Base-by-base conservation (phyloP, 2,329 filamentous ascomycete species). In the Claviceps fusiformis region DNA sequence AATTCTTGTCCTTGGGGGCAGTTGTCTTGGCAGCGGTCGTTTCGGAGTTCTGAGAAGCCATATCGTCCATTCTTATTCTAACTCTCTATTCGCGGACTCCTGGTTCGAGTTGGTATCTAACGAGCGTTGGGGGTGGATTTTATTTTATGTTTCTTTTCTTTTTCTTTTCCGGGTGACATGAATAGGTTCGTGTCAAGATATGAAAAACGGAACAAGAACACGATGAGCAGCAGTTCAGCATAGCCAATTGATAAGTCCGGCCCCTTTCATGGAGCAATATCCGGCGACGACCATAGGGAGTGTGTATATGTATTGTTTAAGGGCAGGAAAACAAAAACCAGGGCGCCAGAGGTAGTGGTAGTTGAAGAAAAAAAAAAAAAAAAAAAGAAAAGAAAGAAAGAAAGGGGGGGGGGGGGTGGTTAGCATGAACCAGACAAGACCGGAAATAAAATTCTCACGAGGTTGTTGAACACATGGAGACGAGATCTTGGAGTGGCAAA, bases 1-100 rank as follows among this genome's bases (percentile, higher is more conserved):
- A 96, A 60, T 77, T 84, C 66, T 88, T 89, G 73, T 97, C 91
- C 71, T 97, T 97, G 57, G 78, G 70, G 17, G 86, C 78, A 58
- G 64, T 58, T 47, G 54, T 46, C 60, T 70, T 71, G 52, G 71
- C 64, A 46, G 72, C 72, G 57, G 63, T 66, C 35, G 67, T 64
- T 52, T 75, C 73, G 58, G 71, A 65, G 52, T 61, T 61, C 56
- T 66, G 63, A 58, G 59, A 58, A 47, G 63, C 61, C 48, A 66
- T 59, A 53, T 71, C 69, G 56, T 64, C 62, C 68, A 71, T 71
- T 57, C 37, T 54, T n/a, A n/a, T n/a, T n/a, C n/a, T n/a, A n/a
- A 13, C 6, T 39, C 17, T 33, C 31, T 53, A 17, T 37, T 7
- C 47, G 35, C 48, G 39, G 44, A 41, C n/a, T 49, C 9, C 43